A percentile compares a stretch with the other conserved stretches of the same genome.
phyloP scores from a whole-genome alignment of 2,329 filamentous ascomycete genomes.

The Sporothrix luriei region DNA sequence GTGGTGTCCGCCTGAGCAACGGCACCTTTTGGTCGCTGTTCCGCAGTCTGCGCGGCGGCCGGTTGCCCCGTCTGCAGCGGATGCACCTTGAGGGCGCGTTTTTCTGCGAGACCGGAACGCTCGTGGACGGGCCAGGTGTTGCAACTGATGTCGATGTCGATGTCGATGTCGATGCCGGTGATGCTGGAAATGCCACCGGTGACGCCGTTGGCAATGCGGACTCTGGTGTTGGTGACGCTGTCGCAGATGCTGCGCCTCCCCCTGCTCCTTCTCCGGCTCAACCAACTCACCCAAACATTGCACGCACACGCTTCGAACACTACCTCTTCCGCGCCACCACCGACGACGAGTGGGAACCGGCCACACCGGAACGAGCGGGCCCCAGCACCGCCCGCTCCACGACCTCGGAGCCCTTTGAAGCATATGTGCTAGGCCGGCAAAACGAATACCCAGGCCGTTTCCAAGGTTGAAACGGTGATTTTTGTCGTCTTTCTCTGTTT shows the following conservation, averaged over 20 bases:
- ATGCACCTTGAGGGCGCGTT: conserved; percentile 53
- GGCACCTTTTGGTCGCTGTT: conserved; percentile 52
- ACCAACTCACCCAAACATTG: conserved; percentile 3
- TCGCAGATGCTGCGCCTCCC: background rate
- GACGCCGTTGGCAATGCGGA: background rate
- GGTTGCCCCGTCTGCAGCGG: conserved; percentile 46
- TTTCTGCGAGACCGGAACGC: conserved; percentile 42
- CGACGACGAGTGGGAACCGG: conserved; percentile 46
- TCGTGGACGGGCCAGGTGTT: background rate
- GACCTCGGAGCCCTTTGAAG: conserved; percentile 47
- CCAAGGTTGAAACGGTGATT: background rate
- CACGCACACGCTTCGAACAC: conserved; percentile 41
- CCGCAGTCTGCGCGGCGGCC: conserved; percentile 43
- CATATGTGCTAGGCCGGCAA: conserved; percentile 45
- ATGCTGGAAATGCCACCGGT: background rate
- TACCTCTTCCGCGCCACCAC: conserved; percentile 50
- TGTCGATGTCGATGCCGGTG: background rate
- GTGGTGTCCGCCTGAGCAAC: conserved; percentile 50
- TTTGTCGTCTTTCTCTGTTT: background rate
- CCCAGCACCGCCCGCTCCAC: conserved; percentile 41
- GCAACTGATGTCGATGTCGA: background rate
- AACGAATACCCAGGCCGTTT: conserved; percentile 44
- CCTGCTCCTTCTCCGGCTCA: background rate
- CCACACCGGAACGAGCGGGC: conserved; percentile 32
- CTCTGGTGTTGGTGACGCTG: background rate